Conservation (phyloP, 2,329 filamentous ascomycete genomes). For the Helminthosporium solani region DNA sequence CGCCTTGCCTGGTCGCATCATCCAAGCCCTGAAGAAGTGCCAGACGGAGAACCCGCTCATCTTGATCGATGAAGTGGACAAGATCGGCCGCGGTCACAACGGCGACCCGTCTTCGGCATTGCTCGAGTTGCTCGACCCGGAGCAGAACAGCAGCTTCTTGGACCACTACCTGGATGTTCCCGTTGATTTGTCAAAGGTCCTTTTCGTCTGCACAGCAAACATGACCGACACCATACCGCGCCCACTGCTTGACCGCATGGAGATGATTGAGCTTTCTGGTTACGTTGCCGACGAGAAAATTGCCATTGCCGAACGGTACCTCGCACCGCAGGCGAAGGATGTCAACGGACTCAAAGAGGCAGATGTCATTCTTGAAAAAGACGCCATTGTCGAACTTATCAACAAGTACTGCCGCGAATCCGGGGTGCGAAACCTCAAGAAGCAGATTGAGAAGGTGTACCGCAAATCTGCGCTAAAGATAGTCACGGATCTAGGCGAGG, state of each 20-base stretch:
- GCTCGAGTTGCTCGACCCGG: conserved; percentile 89
- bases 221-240: conserved; percentile 98
- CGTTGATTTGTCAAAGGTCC: conserved; percentile 92
- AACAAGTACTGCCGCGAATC: conserved; percentile 98
- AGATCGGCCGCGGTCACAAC: conserved; percentile 94
- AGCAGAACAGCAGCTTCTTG: conserved; percentile 95
- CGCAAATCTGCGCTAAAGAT: conserved; percentile 97
- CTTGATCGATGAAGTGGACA: conserved; percentile 96
- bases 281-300: conserved; percentile 99
- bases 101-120: conserved; percentile 94
- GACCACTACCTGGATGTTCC: conserved; percentile 99
- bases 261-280: conserved; percentile 91
- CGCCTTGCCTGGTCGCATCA: conserved; percentile 91
- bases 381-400: conserved; percentile 93
- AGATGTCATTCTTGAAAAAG: conserved; percentile 80
- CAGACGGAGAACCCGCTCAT: conserved; percentile 98
- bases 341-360: conserved; percentile 86
- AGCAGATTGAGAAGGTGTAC: conserved; percentile 99
- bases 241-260: conserved; percentile 93
- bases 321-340: conserved; percentile 92
- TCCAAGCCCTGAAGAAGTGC: conserved; percentile 97
- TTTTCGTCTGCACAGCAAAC: conserved; percentile 98
- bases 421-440: conserved; percentile 95
- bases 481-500: conserved; percentile 88
- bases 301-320: conserved; percentile 91